These are phyloP conservation scores for Penicillium antarcticum DNA, from an alignment of 495 filamentous ascomycete species.

Conservation along the genomic window DNA sequence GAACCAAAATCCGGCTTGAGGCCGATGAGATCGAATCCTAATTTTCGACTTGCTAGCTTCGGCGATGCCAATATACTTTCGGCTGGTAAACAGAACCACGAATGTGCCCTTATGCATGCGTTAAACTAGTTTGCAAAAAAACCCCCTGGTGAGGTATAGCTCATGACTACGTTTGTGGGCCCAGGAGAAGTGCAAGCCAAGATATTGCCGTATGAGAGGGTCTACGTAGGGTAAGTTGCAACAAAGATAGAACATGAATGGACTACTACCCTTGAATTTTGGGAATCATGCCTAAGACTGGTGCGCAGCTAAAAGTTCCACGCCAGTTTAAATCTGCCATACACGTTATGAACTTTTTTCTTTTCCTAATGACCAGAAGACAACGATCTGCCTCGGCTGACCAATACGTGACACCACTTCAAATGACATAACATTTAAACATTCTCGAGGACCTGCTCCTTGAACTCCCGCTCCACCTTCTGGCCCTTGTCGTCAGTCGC, in stretches of 20 bases:
- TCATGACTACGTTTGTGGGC: neutral
- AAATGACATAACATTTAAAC: conserved; percentile 59
- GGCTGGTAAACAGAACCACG: no score
- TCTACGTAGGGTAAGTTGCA: neutral
- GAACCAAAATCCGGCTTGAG: no score
- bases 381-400: conserved; percentile 24
- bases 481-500: conserved; percentile 93
- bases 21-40: no score
- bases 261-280: conserved; percentile 11
- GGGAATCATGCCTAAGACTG: conserved; percentile 10
- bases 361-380: conserved; percentile 30
- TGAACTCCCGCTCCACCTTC: conserved; percentile 99
- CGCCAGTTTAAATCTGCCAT: conserved; percentile 16
- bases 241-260: conserved; percentile 4
- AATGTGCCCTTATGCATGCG: no score
- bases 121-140: no score
- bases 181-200: neutral
- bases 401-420: conserved; percentile 26
- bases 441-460: conserved; percentile 88
- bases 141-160: no score
- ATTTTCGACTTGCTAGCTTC: no score
- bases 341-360: conserved; percentile 35
- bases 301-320: conserved; percentile 7
- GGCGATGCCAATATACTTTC: no score
- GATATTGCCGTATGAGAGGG: neutral